Evolutionary conservation across 495 filamentous ascomycete genomes (phyloP), one percentile per base, ranked within the genome.

Genomic region (Trichoderma reesei): DNA sequence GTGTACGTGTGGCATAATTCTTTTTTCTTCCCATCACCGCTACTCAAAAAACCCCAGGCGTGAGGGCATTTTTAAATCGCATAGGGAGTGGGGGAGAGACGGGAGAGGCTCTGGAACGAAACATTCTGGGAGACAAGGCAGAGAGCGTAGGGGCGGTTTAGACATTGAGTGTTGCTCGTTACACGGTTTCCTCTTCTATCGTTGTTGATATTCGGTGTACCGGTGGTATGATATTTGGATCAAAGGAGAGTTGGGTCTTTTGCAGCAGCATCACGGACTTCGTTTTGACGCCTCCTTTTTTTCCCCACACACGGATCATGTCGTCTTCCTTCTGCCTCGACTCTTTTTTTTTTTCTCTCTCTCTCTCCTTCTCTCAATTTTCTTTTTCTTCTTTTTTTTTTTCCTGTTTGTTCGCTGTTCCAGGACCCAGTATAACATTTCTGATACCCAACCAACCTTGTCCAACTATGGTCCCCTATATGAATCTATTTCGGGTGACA

Each of bases 181-280:
- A 56, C 26, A 56, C 51, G 26, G 51, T 56, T 56, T n/a, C n/a
- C n/a, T n/a, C n/a, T 56, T 56, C 20, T 56, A 34, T 56, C 51
- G 51, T 56, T 34, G 51, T 56, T 56, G 51, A 48, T 56, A 56
- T 56, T 56, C 26, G 51, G 51, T 56, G 51, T 56, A 56, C 51
- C 51, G 51, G 51, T 56, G 51, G 51, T 56, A 56, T 56, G 34
- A 56, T 56, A 56, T 56, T 56, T 56, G 51, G 51, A 56, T 56
- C 51, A 56, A 56, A n/a, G 51, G 51, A 56, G 51, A 56, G 26
- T 56, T 56, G 51, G 51, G 51, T 56, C 51, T 56, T 26, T 56
- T 56, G 20, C 31, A 31, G 51, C 51, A 56, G 9, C 20, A 31
- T 33, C 20, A 33, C 20, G 46, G 46, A 20, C n/a, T 14, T 18